Conservation (phyloP, 352 stramenopile species). For the Globisporangium perplexum region DNA sequence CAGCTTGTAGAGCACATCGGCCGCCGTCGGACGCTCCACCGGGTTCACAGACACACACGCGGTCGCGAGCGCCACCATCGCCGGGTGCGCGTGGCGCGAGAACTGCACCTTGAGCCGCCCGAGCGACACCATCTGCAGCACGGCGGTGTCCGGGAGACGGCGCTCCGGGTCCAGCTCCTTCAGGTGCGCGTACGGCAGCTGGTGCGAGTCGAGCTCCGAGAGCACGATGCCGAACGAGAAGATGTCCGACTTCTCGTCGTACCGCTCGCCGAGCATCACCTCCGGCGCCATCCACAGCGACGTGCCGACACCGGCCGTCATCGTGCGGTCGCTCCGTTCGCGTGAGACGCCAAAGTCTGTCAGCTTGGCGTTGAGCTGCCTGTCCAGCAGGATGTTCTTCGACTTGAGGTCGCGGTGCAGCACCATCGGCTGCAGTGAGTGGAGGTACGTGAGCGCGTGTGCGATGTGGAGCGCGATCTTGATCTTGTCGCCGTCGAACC, state of each 20-base stretch:
- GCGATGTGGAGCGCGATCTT: conserved; percentile 24
- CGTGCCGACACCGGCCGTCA: conserved; percentile 17
- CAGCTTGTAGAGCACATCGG: conserved; percentile 28
- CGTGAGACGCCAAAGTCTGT: conserved; percentile 34
- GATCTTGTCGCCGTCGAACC: conserved; percentile 32
- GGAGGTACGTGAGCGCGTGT: conserved; percentile 32
- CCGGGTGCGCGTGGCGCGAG: conserved; percentile 16
- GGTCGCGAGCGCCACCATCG: conserved; percentile 20
- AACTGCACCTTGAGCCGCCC: conserved; percentile 30
- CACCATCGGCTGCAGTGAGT: conserved; percentile 30
- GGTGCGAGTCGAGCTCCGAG: conserved; percentile 71
- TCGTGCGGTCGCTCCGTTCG: conserved; percentile 10
- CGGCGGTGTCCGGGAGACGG: conserved; percentile 20
- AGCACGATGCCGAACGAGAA: conserved; percentile 83
- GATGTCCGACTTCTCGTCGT: conserved; percentile 75
- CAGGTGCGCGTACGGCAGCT: conserved; percentile 16
- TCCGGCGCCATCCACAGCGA: background rate
- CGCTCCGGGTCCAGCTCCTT: conserved; percentile 18
- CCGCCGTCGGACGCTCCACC: conserved; percentile 23
- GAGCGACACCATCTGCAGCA: conserved; percentile 42
- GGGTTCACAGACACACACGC: conserved; percentile 31
- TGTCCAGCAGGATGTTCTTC: conserved; percentile 34
- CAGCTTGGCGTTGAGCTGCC: conserved; percentile 23
- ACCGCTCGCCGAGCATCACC: conserved; percentile 25
- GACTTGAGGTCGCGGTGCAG: conserved; percentile 46